Evolutionary conservation across 192 early-diverging fungal species (phyloP).

Genomic region (Entrophospora sp.): DNA sequence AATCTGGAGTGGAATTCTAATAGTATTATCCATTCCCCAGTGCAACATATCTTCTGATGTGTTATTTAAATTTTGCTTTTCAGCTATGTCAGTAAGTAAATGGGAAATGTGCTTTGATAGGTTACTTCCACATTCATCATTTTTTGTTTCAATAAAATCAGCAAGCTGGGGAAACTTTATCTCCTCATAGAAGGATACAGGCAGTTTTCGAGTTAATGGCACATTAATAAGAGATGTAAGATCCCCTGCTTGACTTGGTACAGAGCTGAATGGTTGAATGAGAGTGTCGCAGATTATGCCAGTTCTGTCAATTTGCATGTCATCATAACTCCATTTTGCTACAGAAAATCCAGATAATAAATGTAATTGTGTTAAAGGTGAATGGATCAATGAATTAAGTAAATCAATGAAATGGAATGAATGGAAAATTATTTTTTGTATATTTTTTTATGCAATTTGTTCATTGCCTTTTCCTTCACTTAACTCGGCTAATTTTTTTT

Average conservation of each 20-base stretch:
- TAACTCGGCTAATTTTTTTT: too few species aligned
- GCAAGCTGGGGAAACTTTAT: not conserved
- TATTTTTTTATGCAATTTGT: too few species aligned
- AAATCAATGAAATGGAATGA: too few species aligned
- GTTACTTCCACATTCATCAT: not conserved
- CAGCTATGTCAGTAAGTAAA: slow-evolving; percentile 13
- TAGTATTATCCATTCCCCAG: not conserved
- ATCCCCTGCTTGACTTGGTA: not conserved
- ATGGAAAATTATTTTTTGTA: too few species aligned
- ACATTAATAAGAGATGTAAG: slow-evolving; percentile 3
- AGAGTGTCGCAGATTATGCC: not conserved
- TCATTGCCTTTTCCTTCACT: too few species aligned
- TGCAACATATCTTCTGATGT: slow-evolving; percentile 11
- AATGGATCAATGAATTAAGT: too few species aligned
- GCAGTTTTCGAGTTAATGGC: not conserved
- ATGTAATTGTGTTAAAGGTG: not conserved
- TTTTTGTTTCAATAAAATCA: slow-evolving; percentile 8
- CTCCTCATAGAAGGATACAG: not conserved
- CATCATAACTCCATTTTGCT: slow-evolving; percentile 11
- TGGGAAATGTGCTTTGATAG: slow-evolving; percentile 7
- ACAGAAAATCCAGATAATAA: not conserved
- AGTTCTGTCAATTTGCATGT: not conserved
- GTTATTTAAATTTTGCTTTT: slow-evolving; percentile 5
- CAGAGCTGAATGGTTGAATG: slow-evolving; percentile 2
- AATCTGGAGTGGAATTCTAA: slow-evolving; percentile 12